Conservation (phyloP, 352 stramenopile genomes). For the Salisapilia sapeloensis region DNA sequence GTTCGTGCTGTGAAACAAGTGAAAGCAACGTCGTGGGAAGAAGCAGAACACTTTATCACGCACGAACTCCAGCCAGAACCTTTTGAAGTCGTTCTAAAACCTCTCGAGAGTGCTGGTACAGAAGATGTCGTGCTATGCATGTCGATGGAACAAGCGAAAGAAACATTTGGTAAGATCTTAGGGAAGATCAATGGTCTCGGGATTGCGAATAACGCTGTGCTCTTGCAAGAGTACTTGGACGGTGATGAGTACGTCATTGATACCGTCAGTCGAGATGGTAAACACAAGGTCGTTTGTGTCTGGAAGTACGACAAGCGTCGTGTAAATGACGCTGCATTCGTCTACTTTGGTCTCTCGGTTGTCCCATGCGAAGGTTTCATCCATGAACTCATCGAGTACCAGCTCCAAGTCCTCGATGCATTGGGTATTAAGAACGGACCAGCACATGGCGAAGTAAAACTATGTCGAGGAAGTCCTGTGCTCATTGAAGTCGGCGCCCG, state of each 20-base stretch:
- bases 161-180: slow-evolving; percentile 72
- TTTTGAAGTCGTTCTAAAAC: slow-evolving; percentile 87
- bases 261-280: slow-evolving; percentile 83
- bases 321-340: slow-evolving; percentile 88
- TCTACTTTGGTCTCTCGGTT: slow-evolving; percentile 84
- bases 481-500: slow-evolving; percentile 92
- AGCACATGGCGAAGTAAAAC: slow-evolving; percentile 73
- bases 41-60: slow-evolving; percentile 57
- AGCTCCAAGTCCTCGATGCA: slow-evolving; percentile 60
- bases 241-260: slow-evolving; percentile 95
- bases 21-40: slow-evolving; percentile 52
- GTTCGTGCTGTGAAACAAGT: slow-evolving; percentile 85
- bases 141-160: slow-evolving; percentile 47
- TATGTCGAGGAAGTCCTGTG: slow-evolving; percentile 71
- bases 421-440: slow-evolving; percentile 60
- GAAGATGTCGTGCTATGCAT: slow-evolving; percentile 72
- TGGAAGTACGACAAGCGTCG: slow-evolving; percentile 97
- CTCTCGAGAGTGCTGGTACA: slow-evolving; percentile 50
- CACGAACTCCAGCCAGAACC: slow-evolving; percentile 38
- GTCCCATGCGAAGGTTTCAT: slow-evolving; percentile 48
- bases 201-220: slow-evolving; percentile 66
- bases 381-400: slow-evolving; percentile 71
- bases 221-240: slow-evolving; percentile 89
- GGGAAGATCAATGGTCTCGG: slow-evolving; percentile 79
- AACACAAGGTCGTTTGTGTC: slow-evolving; percentile 90